Evolutionary conservation across 2,329 filamentous ascomycete genomes (phyloP).

Genomic region (Eurotiales sp.): DNA sequence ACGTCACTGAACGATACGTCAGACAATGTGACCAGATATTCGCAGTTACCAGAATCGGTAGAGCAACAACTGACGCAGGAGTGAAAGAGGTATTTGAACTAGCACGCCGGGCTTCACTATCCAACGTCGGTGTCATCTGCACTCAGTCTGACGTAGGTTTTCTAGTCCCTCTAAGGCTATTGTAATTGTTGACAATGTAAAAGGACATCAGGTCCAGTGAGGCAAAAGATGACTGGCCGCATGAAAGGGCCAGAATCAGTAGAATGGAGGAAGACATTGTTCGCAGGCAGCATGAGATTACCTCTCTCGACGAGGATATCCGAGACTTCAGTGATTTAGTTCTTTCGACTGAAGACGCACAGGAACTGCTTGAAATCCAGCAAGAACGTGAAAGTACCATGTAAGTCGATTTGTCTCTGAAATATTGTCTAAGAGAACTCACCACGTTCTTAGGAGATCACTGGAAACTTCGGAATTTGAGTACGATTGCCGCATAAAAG

Average conservation of each 20-base stretch:
- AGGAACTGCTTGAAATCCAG: background rate
- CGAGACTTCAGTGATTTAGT: background rate
- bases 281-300: background rate
- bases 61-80: constrained; percentile 7
- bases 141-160: constrained; percentile 8
- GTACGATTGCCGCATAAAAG: constrained; percentile 4
- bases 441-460: background rate
- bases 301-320: constrained; percentile 3
- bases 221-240: constrained; percentile 4
- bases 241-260: constrained; percentile 2
- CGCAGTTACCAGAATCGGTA: constrained; percentile 6
- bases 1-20: constrained; percentile 8
- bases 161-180: background rate
- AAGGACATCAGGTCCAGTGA: constrained; percentile 2
- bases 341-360: constrained; percentile 2
- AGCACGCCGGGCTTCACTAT: constrained; percentile 2
- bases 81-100: constrained; percentile 9
- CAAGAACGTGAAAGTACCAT: background rate
- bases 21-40: constrained; percentile 10
- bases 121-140: constrained; percentile 4
- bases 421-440: background rate
- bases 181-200: background rate
- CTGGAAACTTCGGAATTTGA: background rate
- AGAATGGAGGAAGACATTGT: background rate
- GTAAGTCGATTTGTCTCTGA: background rate